Conservation (phyloP, 148 eudicot genomes). For the Hydrangea macrophylla region DNA sequence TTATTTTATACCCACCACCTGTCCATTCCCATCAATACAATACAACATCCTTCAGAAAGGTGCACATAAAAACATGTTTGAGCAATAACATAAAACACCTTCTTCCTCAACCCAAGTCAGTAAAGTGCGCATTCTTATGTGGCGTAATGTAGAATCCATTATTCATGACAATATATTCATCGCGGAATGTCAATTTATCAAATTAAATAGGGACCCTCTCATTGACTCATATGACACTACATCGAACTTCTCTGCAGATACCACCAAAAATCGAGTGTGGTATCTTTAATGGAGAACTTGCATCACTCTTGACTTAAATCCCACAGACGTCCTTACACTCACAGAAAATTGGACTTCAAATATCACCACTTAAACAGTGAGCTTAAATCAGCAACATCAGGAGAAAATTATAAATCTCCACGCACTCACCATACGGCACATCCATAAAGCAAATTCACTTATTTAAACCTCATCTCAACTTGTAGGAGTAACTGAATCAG, state of each 20-base stretch:
- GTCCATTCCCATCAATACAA: neutral
- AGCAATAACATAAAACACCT: neutral
- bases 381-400: neutral
- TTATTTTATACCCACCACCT: neutral
- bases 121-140: neutral
- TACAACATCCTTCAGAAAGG: neutral
- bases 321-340: neutral
- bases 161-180: neutral
- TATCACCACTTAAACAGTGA: neutral
- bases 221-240: neutral
- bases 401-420: neutral
- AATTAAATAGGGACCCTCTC: neutral
- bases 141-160: neutral
- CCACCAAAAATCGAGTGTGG: neutral
- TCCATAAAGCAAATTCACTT: neutral
- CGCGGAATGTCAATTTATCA: neutral
- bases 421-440: neutral
- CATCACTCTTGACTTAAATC: neutral
- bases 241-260: neutral
- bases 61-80: neutral
- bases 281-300: neutral
- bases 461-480: neutral
- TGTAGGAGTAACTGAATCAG: neutral
- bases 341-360: neutral
- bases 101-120: neutral